Evolutionary conservation across 2,329 filamentous ascomycete genomes (phyloP).

Genomic region (Pestalotiopsis sp.): DNA sequence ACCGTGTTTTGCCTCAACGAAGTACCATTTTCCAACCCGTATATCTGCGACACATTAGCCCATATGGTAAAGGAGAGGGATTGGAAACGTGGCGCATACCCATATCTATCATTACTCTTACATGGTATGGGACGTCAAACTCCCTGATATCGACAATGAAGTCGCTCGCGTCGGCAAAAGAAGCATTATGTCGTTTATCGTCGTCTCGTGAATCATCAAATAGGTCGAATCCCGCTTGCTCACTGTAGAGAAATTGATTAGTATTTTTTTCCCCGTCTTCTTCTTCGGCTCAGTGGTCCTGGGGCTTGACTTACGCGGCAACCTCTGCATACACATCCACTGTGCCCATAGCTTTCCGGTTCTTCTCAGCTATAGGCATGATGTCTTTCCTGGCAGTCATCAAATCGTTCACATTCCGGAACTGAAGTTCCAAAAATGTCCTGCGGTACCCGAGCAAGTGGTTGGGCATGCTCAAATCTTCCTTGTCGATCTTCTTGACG

Average conservation of each 20-base stretch:
- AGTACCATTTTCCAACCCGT: conserved; percentile 96
- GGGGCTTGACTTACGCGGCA: conserved; percentile 65
- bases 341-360: conserved; percentile 92
- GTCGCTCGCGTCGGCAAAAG: conserved; percentile 87
- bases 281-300: background rate
- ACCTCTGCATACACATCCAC: conserved; percentile 99
- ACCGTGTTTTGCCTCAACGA: conserved; percentile 91
- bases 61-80: background rate
- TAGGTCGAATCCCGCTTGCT: conserved; percentile 70
- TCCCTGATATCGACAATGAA: conserved; percentile 98
- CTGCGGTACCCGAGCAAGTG: conserved; percentile 89
- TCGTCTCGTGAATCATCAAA: conserved; percentile 87
- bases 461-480: conserved; percentile 93
- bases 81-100: conserved; percentile 45
- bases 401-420: conserved; percentile 85
- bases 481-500: conserved; percentile 80
- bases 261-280: background rate
- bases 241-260: conserved; percentile 26
- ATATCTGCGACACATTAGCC: conserved; percentile 61
- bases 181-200: conserved; percentile 75
- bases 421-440: conserved; percentile 84
- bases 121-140: conserved; percentile 99
- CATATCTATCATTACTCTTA: conserved; percentile 96
- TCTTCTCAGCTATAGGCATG: conserved; percentile 91
- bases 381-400: conserved; percentile 83